Evolutionary conservation across 169 alveolate genomes (phyloP).

Genomic region (Eimeria zaria): DNA sequence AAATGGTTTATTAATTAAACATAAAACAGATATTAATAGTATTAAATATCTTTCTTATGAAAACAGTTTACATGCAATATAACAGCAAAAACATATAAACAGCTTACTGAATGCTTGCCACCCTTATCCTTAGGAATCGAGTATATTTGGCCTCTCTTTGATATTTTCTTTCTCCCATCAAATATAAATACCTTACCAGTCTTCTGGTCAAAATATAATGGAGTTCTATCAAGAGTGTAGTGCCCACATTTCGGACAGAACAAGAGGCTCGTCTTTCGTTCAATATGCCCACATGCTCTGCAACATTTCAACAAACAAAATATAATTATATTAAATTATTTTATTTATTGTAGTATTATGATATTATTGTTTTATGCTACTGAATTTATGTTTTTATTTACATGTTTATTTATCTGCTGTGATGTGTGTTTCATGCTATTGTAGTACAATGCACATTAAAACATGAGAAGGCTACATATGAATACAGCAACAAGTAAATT

Average conservation of each 20-base stretch:
- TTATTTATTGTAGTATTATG: no score
- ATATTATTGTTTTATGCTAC: neutral
- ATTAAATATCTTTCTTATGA: no score
- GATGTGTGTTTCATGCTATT: neutral
- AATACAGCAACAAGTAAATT: neutral
- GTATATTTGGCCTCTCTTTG: constrained; percentile 90
- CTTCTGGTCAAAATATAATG: constrained; percentile 88
- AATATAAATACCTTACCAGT: constrained; percentile 88
- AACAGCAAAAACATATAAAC: neutral
- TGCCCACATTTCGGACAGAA: constrained; percentile 94
- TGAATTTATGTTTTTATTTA: no score
- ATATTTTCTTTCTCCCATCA: constrained; percentile 87
- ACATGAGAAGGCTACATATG: neutral
- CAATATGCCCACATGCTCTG: constrained; percentile 90
- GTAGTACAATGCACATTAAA: neutral
- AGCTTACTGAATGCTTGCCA: constrained; percentile 86
- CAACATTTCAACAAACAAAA: no score
- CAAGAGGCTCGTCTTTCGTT: constrained; percentile 86
- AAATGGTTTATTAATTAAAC: no score
- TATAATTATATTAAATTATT: no score
- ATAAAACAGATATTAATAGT: no score
- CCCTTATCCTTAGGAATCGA: constrained; percentile 92
- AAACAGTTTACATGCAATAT: no score
- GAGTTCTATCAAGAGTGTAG: constrained; percentile 91
- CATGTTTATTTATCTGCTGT: no score